A percentile compares a stretch with the other conserved stretches of the same genome.
These are phyloP conservation scores for Aquilaria sinensis DNA, from an alignment of 345 rosid species.

Conservation along the genomic window DNA sequence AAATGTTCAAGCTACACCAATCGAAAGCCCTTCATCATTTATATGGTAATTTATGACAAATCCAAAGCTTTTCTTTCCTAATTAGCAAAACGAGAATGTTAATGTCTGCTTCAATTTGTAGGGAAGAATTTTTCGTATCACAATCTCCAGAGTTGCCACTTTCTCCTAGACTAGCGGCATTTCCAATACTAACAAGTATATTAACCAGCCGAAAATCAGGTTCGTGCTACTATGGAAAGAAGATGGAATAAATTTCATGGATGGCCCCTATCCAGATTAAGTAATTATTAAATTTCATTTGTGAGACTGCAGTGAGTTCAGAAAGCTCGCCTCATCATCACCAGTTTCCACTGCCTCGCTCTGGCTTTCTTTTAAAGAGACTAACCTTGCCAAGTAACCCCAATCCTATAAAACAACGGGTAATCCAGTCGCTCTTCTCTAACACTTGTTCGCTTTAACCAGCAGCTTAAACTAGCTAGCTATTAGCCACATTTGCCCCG, in stretches of 20 bases:
- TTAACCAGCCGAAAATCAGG: conserved; percentile 31
- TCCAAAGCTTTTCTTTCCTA: conserved; percentile 1
- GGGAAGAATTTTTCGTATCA: conserved; percentile 18
- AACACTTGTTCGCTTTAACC: background rate
- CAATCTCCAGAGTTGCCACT: conserved; percentile 23
- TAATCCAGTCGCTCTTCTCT: conserved; percentile 5
- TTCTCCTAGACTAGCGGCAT: conserved; percentile 22
- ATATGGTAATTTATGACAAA: conserved; percentile 25
- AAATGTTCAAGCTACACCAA: conserved; percentile 36
- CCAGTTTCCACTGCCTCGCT: conserved; percentile 34
- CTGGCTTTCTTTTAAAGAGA: conserved; percentile 45
- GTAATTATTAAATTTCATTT: conserved; percentile 3
- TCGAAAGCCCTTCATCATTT: conserved; percentile 24
- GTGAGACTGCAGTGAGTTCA: conserved; percentile 34
- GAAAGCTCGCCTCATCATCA: conserved; percentile 39
- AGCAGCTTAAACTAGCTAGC: no score
- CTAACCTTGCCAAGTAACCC: conserved; percentile 41
- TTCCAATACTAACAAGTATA: conserved; percentile 24
- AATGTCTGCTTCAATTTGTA: conserved; percentile 16
- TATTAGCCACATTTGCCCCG: background rate
- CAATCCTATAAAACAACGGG: conserved; percentile 23
- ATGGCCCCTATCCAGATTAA: background rate
- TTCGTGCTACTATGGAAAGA: background rate
- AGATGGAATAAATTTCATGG: no score
- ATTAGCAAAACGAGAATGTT: background rate